These are phyloP conservation scores for Dactylellina leptospora DNA, from an alignment of 2,329 filamentous ascomycete genomes.

Conservation along the genomic window DNA sequence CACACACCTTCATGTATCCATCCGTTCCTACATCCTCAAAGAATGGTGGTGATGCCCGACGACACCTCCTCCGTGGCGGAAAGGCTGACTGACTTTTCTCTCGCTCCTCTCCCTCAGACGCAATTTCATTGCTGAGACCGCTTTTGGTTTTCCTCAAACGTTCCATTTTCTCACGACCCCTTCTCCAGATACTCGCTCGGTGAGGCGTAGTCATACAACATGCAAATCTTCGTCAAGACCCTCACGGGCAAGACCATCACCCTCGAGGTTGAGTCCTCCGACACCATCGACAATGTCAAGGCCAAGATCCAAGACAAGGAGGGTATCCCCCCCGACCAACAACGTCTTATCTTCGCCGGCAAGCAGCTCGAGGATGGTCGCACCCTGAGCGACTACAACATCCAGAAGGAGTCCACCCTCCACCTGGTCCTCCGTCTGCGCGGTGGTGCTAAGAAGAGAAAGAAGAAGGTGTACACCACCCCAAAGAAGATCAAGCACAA, in stretches of 20 bases:
- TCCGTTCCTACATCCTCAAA: too few species aligned
- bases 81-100: constrained; percentile 12
- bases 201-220: constrained; percentile 59
- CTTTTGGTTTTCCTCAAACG: constrained; percentile 38
- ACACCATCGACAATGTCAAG: constrained; percentile 97
- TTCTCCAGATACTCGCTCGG: constrained; percentile 48
- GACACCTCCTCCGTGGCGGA: background rate
- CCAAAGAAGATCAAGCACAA: constrained; percentile 99
- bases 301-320: constrained; percentile 98
- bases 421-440: constrained; percentile 57
- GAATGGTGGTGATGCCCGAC: too few species aligned
- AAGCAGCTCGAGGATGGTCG: constrained; percentile 97
- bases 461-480: constrained; percentile 99
- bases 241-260: constrained; percentile 78
- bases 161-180: constrained; percentile 35
- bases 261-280: constrained; percentile 66
- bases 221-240: constrained; percentile 87
- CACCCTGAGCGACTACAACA: constrained; percentile 81
- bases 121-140: constrained; percentile 53
- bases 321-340: constrained; percentile 96
- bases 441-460: constrained; percentile 87
- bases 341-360: constrained; percentile 93
- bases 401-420: constrained; percentile 87
- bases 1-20: too few species aligned
- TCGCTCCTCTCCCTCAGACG: constrained; percentile 33